Evolutionary conservation across 495 filamentous ascomycete genomes (phyloP).

Genomic region (Penicillium egyptiacum): DNA sequence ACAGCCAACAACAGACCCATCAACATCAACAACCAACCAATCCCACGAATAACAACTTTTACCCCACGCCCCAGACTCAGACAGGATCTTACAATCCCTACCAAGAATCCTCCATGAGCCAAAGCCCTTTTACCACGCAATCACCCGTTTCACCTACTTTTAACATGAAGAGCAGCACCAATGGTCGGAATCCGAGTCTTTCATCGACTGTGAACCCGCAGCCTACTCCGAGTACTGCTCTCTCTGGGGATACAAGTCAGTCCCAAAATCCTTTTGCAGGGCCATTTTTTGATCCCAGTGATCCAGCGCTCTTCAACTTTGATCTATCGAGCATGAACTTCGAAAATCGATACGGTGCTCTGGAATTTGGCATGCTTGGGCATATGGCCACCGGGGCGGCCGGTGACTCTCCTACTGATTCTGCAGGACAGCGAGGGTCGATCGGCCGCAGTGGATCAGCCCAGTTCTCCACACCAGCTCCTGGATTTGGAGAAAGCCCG

Average conservation of each 20-base stretch:
- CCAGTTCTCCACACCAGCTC: slow-evolving; percentile 45
- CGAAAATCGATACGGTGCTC: slow-evolving; percentile 87
- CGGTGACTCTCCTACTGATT: slow-evolving; percentile 72
- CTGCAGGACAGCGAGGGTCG: slow-evolving; percentile 48
- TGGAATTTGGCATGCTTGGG: slow-evolving; percentile 92
- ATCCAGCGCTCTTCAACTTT: slow-evolving; percentile 89
- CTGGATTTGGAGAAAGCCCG: slow-evolving; percentile 46
- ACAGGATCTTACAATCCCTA: slow-evolving; percentile 42
- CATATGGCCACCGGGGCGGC: slow-evolving; percentile 89
- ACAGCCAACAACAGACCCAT: background rate
- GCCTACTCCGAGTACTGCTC: slow-evolving; percentile 32
- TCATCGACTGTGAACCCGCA: slow-evolving; percentile 39
- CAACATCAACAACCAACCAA: slow-evolving; percentile 29
- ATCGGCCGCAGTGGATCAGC: slow-evolving; percentile 50
- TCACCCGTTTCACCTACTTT: slow-evolving; percentile 71
- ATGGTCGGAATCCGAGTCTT: slow-evolving; percentile 41
- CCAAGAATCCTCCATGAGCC: slow-evolving; percentile 41
- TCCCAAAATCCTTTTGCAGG: slow-evolving; percentile 53
- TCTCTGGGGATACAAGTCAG: slow-evolving; percentile 35
- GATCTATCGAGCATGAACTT: slow-evolving; percentile 93
- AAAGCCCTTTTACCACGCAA: slow-evolving; percentile 60
- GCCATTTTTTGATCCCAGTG: slow-evolving; percentile 80
- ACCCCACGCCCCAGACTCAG: slow-evolving; percentile 38
- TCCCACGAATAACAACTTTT: slow-evolving; percentile 29
- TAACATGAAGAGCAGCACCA: slow-evolving; percentile 45